Evolutionary conservation across 768 basidiomycete genomes (phyloP), one percentile per base, ranked within the genome.

Genomic region (Mycena pura): DNA sequence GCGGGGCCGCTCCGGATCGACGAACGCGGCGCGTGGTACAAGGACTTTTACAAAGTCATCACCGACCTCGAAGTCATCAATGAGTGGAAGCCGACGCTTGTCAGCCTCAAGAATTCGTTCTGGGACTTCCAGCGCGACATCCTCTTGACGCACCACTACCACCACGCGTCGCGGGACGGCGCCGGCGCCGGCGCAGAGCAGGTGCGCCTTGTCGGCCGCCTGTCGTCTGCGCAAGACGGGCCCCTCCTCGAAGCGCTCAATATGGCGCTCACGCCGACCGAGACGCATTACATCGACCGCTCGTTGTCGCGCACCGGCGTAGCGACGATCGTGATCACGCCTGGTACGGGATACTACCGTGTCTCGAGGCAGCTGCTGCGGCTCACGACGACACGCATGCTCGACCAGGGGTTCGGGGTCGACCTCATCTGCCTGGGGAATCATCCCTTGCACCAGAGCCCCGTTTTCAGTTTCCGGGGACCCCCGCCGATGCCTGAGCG

Each of bases 211-310:
- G 86, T 94, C 13, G 95, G 95, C 3, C 82, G 83, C 27, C 77
- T 96, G 28, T 93, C 91, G 0, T 88, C 84, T 72, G 96, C 97
- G 0, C 94, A 96, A 68, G 95, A 99, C 65, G 95, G 95, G 1
- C 95, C 95, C 38, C 82, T 99, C n/a, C 84, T 99, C 6, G 97
- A 99, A 74, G 94, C 95, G 2, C 82, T 99, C 50, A 99, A 99
- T 69, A 83, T 99, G 43, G 92, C 88, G 0, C 83, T 98, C 15
- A 96, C 95, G 70, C 93, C 96, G 0, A 90, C 90, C 15, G 96
- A 99, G 75, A 92, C 90, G 2, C 94, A 97, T 72, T 96, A 97
- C 71, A 88, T 99, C 65, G 97, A 99, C 73, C 89, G 97, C 19
- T 97, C 96, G 29, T 79, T 99, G 9, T 92, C 90, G 3, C 81